These are phyloP conservation scores for Penicillium salamii DNA, from an alignment of 495 filamentous ascomycete species.

Conservation along the genomic window DNA sequence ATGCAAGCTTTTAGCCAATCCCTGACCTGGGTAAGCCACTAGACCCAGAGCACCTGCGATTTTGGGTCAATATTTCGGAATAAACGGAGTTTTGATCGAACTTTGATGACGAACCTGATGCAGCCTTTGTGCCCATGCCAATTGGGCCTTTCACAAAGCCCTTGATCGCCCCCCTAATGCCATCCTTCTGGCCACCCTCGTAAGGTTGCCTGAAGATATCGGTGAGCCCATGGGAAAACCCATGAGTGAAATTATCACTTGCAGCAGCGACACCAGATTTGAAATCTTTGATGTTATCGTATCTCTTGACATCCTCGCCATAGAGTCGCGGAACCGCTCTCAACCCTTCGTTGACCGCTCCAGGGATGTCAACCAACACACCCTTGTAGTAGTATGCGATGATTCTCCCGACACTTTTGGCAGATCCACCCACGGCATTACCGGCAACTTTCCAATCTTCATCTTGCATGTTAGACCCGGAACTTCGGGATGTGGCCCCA, in stretches of 20 bases:
- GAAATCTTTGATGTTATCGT: slow-evolving; percentile 34
- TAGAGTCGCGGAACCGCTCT: slow-evolving; percentile 81
- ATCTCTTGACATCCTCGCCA: slow-evolving; percentile 52
- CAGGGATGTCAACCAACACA: slow-evolving; percentile 59
- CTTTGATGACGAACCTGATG: slow-evolving; percentile 21
- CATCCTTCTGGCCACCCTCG: slow-evolving; percentile 57
- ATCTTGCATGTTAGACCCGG: background rate
- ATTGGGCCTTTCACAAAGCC: slow-evolving; percentile 75
- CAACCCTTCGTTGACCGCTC: slow-evolving; percentile 76
- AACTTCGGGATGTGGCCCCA: background rate
- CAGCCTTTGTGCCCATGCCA: slow-evolving; percentile 65
- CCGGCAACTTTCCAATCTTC: slow-evolving; percentile 13
- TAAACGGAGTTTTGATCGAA: too few relatives aligned
- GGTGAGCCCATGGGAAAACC: slow-evolving; percentile 70
- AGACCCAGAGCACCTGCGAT: slow-evolving; percentile 8
- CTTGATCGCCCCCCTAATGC: slow-evolving; percentile 57
- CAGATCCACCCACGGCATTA: slow-evolving; percentile 24
- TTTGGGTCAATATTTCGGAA: background rate
- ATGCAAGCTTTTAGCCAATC: slow-evolving; percentile 13
- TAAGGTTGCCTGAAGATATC: slow-evolving; percentile 67
- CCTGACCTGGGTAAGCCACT: slow-evolving; percentile 14
- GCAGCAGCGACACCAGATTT: slow-evolving; percentile 33
- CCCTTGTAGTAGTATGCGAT: slow-evolving; percentile 33
- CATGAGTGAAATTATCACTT: slow-evolving; percentile 61
- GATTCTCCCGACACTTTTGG: slow-evolving; percentile 34